Evolutionary conservation across 768 basidiomycete species (phyloP), one percentile per base, ranked within the genome.

Genomic region (Rhodocollybia butyracea): DNA sequence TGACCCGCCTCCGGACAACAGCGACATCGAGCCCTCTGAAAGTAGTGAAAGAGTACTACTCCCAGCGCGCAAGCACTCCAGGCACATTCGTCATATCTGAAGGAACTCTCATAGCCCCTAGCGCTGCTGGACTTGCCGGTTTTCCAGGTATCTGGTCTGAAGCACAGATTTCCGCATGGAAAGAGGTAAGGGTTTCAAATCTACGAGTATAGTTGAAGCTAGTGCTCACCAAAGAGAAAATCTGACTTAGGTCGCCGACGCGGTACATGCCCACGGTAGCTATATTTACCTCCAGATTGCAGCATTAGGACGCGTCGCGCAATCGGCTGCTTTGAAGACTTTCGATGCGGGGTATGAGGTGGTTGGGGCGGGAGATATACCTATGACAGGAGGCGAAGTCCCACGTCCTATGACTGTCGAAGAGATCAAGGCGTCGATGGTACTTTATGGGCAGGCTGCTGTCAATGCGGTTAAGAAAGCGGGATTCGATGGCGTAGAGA

Each of bases 401-500:
- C 70, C 69, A n/a, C 63, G 63, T 3, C 64, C 76, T 2, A 59
- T 79, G 34, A 73, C 68, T 1, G 68, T 38, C 13, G 64, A 63
- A 1, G 77, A 75, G 27, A 76, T 78, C 54, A 61, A 57, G 32
- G 71, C 74, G 34, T 69, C 71, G 41, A 63, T 75, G 31, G 40
- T 60, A 26, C 62, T 71, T 22, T 80, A 75, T 60, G 72, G 66
- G 24, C 64, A 67, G 5, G 77, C 76, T 0, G 76, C 81, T 11
- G 63, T 64, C 19, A 72, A 72, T 42, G 73, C 76, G 30, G 62
- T 79, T 26, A 61, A 68, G 32, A 59, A 43, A 46, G 78, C 82
- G 41, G 82, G 79, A 3, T 83, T 83, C 54, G 82, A 83, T 56
- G 82, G 81, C 22, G 69, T 80, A 5, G 80, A 84, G 67, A 69